phyloP scores from a whole-genome alignment of 257 asterid species.

The Rhazya stricta region DNA sequence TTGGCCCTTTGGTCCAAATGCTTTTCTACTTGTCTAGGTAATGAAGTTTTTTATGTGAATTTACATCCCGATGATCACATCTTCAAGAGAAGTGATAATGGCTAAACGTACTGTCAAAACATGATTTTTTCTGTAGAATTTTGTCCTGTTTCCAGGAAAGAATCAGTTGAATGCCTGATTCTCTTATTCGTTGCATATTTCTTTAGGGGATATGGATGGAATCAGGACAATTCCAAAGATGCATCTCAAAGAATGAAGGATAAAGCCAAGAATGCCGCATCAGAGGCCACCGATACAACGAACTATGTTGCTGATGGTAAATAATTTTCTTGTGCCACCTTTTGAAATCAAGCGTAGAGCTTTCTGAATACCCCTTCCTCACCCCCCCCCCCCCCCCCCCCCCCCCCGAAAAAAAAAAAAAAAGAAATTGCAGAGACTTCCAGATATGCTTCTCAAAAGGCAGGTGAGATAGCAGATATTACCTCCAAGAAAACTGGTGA shows the following conservation, averaged over 20 bases:
- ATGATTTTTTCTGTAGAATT: background rate
- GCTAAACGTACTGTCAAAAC: background rate
- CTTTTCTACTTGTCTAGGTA: no score
- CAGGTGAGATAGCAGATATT: slow-evolving; percentile 18
- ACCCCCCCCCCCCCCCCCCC: no score
- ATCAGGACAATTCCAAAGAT: slow-evolving; percentile 27
- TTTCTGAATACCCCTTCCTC: background rate
- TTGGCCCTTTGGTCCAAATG: no score
- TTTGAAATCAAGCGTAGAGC: background rate
- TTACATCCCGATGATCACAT: no score
- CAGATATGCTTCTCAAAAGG: slow-evolving; percentile 43
- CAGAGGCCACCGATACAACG: slow-evolving; percentile 32
- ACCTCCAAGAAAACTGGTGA: slow-evolving; percentile 14
- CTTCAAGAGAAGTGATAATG: no score
- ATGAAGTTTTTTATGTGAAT: no score
- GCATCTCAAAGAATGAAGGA: slow-evolving; percentile 25
- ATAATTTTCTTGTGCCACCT: background rate
- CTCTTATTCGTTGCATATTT: background rate
- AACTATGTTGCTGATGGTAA: slow-evolving; percentile 46
- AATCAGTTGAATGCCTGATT: background rate
- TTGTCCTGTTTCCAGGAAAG: background rate
- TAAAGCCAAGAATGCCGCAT: slow-evolving; percentile 42
- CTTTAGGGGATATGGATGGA: slow-evolving; percentile 27
- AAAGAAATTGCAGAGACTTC: slow-evolving; percentile 37
- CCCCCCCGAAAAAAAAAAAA: background rate